Evolutionary conservation across 192 early-diverging fungal species (phyloP).

Genomic region (Rhizophagus clarus): DNA sequence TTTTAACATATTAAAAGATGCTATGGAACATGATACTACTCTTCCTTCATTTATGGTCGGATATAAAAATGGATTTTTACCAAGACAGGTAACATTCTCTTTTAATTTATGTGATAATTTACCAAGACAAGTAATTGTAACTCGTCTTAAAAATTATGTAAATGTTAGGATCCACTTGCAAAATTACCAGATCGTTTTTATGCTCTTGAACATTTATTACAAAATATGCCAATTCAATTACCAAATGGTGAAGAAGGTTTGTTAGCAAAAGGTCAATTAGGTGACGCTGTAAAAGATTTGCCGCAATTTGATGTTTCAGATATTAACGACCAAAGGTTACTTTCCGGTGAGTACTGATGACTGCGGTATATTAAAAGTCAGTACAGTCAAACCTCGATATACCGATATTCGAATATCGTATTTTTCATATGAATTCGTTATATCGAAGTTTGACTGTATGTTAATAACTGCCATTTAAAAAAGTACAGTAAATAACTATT

Average conservation of each 20-base stretch:
- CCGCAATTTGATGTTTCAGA: conserved; percentile 73
- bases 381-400: no score
- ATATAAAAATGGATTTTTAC: conserved; percentile 58
- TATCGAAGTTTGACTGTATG: no score
- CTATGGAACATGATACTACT: conserved; percentile 43
- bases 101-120: no score
- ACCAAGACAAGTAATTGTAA: conserved; percentile 46
- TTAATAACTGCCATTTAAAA: no score
- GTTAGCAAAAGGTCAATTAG: conserved; percentile 77
- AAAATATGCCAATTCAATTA: conserved; percentile 76
- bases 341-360: conserved; percentile 53
- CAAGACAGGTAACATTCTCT: conserved; percentile 39
- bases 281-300: conserved; percentile 71
- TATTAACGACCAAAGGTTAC: conserved; percentile 69
- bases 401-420: no score
- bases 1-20: conserved; percentile 50
- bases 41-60: conserved; percentile 61
- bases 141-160: neutral
- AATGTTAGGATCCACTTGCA: conserved; percentile 63
- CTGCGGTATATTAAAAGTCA: conserved; percentile 28
- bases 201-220: conserved; percentile 67
- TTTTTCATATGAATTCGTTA: no score
- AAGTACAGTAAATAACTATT: neutral
- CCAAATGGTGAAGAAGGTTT: conserved; percentile 73
- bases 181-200: conserved; percentile 71